Conservation (phyloP, 805 yeast species). For the Komagataella ulmi region DNA sequence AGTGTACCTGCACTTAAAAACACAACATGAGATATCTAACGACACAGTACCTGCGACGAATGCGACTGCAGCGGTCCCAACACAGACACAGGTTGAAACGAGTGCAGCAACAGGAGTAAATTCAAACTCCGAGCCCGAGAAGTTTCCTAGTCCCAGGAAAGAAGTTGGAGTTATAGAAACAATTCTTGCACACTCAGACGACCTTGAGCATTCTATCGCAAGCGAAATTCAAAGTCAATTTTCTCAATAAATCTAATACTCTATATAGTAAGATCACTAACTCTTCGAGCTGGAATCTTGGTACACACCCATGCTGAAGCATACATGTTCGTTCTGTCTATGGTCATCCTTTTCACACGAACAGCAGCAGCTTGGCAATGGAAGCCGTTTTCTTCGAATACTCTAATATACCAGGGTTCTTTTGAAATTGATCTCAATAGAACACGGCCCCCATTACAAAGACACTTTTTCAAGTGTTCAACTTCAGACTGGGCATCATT, state of each 20-base stretch:
- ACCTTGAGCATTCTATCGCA: not conserved
- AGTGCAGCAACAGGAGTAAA: not conserved
- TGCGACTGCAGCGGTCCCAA: not conserved
- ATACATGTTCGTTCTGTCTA: conserved; percentile 78
- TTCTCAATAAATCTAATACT: not conserved
- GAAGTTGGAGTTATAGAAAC: not conserved
- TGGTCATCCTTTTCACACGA: conserved; percentile 47
- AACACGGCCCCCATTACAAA: conserved; percentile 59
- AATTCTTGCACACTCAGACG: not conserved
- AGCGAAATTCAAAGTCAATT: not conserved
- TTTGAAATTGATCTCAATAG: conserved; percentile 64
- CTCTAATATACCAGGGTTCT: conserved; percentile 65
- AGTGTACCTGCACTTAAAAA: not conserved
- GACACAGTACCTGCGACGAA: not conserved
- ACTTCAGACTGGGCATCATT: conserved; percentile 56
- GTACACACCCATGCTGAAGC: conserved; percentile 83
- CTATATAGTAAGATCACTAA: not conserved
- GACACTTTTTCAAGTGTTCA: conserved; percentile 44
- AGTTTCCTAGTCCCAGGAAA: not conserved
- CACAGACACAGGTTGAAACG: not conserved
- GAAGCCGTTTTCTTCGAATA: conserved; percentile 58
- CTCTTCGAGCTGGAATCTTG: conserved; percentile 18
- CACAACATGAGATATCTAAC: not conserved
- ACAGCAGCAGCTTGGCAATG: conserved; percentile 56
- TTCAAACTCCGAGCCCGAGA: not conserved